A percentile compares a stretch with the other conserved stretches of the same genome.
phyloP scores from a whole-genome alignment of 805 yeast species.

The Nakazawaea ambrosiae region DNA sequence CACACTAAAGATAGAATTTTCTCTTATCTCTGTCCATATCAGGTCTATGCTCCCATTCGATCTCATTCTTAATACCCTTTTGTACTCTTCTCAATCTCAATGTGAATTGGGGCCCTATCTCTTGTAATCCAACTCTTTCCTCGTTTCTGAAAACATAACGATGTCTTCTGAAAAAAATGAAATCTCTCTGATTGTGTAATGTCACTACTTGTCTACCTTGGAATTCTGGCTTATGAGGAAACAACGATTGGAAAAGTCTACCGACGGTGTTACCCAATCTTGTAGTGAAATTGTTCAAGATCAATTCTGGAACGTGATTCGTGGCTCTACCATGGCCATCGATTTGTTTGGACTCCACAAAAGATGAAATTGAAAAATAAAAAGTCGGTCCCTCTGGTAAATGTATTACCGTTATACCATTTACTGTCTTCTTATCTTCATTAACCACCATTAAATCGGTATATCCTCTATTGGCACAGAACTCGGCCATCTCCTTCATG shows the following conservation, averaged over 20 bases:
- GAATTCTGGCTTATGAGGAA: slow-evolving; percentile 90
- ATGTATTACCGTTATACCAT: slow-evolving; percentile 89
- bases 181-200: slow-evolving; percentile 93
- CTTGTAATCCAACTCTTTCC: slow-evolving; percentile 91
- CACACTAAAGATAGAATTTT: slow-evolving; percentile 72
- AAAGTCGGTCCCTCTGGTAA: slow-evolving; percentile 94
- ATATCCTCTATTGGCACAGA: slow-evolving; percentile 74
- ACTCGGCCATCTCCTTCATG: slow-evolving; percentile 81
- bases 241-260: slow-evolving; percentile 80
- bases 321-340: slow-evolving; percentile 89
- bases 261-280: slow-evolving; percentile 93
- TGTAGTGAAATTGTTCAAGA: slow-evolving; percentile 87
- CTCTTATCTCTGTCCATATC: slow-evolving; percentile 96
- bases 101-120: slow-evolving; percentile 95
- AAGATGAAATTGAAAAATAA: slow-evolving; percentile 78
- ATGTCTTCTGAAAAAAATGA: slow-evolving; percentile 90
- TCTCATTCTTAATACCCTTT: slow-evolving; percentile 84
- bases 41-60: slow-evolving; percentile 94
- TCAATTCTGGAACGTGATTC: slow-evolving; percentile 84
- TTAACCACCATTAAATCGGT: slow-evolving; percentile 86
- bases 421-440: slow-evolving; percentile 89
- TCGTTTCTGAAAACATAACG: slow-evolving; percentile 85
- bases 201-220: slow-evolving; percentile 96
- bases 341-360: slow-evolving; percentile 67
- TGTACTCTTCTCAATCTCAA: slow-evolving; percentile 82